phyloP scores from a whole-genome alignment of 352 stramenopile species.

The Pythium plurisporium region DNA sequence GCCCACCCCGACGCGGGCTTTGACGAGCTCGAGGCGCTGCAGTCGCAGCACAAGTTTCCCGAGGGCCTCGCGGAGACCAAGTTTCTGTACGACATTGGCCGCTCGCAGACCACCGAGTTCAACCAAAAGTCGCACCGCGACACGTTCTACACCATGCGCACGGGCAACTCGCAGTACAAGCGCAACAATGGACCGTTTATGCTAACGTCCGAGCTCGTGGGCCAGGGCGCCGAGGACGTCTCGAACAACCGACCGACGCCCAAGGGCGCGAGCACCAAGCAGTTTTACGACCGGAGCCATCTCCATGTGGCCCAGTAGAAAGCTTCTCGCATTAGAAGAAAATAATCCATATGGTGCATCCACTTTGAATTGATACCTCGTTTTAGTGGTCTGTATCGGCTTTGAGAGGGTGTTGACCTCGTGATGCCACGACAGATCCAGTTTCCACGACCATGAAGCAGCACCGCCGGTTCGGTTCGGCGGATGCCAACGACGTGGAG shows the following conservation, averaged over 20 bases:
- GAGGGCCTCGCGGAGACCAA: slow-evolving; percentile 72
- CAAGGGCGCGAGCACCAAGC: slow-evolving; percentile 73
- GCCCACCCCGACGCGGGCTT: slow-evolving; percentile 32
- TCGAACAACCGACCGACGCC: slow-evolving; percentile 43
- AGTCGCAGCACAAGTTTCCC: slow-evolving; percentile 52
- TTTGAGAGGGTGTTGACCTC: neutral
- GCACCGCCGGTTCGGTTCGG: slow-evolving; percentile 14
- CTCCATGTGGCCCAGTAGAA: slow-evolving; percentile 33
- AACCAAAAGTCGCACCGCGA: slow-evolving; percentile 81
- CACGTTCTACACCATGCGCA: slow-evolving; percentile 80
- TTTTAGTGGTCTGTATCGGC: neutral
- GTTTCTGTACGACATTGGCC: slow-evolving; percentile 76
- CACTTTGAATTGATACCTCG: neutral
- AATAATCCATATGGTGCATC: no score
- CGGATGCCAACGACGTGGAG: slow-evolving; percentile 16
- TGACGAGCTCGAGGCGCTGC: slow-evolving; percentile 39
- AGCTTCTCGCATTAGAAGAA: no score
- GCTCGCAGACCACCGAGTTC: slow-evolving; percentile 75
- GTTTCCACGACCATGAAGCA: slow-evolving; percentile 5
- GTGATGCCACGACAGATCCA: slow-evolving; percentile 4
- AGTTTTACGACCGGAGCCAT: slow-evolving; percentile 83
- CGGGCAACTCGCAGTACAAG: slow-evolving; percentile 70
- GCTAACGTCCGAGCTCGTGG: slow-evolving; percentile 67
- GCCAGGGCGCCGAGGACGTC: slow-evolving; percentile 60
- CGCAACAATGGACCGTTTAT: slow-evolving; percentile 80